A percentile compares a stretch with the other conserved stretches of the same genome.
Evolutionary conservation across 257 asterid species (phyloP).

Genomic region (Solanum gracilifrons): DNA sequence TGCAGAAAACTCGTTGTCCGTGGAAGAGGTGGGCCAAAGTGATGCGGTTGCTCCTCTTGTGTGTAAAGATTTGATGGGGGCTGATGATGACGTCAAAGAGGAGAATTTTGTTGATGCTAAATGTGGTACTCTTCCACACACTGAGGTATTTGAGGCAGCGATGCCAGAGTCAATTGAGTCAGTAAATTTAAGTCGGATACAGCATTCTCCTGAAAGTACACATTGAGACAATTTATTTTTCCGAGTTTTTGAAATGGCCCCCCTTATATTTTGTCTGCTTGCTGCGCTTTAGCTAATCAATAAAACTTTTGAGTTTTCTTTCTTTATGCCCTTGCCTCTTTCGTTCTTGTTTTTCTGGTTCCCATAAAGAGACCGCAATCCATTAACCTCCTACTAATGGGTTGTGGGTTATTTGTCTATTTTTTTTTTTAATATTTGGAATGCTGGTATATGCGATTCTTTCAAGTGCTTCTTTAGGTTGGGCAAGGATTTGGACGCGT

Average conservation of each 20-base stretch:
- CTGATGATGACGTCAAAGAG: slow-evolving; percentile 12
- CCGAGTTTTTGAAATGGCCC: slow-evolving; percentile 45
- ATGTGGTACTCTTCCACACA: slow-evolving; percentile 32
- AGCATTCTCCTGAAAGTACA: slow-evolving; percentile 99
- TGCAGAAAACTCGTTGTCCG: slow-evolving; percentile 1
- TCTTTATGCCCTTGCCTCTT: not conserved
- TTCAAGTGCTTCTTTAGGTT: not conserved
- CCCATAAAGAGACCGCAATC: not conserved
- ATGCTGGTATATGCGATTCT: not conserved
- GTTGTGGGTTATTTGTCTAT: not conserved
- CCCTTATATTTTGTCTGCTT: slow-evolving; percentile 30
- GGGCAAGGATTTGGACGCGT: not conserved
- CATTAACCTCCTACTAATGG: not conserved
- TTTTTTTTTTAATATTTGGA: not conserved
- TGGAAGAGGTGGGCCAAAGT: slow-evolving; percentile 24
- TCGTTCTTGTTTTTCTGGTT: not conserved
- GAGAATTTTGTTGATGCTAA: slow-evolving; percentile 34
- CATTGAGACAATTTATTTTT: slow-evolving; percentile 84
- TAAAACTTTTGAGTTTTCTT: slow-evolving; percentile 23
- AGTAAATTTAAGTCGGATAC: slow-evolving; percentile 94
- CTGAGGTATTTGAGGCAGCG: slow-evolving; percentile 65
- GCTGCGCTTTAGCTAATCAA: slow-evolving; percentile 40
- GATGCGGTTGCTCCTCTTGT: slow-evolving; percentile 9
- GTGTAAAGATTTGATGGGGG: slow-evolving; percentile 10
- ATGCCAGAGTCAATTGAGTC: slow-evolving; percentile 57